Conservation (phyloP, 2,329 filamentous ascomycete genomes). For the Aschersonia sp. region DNA sequence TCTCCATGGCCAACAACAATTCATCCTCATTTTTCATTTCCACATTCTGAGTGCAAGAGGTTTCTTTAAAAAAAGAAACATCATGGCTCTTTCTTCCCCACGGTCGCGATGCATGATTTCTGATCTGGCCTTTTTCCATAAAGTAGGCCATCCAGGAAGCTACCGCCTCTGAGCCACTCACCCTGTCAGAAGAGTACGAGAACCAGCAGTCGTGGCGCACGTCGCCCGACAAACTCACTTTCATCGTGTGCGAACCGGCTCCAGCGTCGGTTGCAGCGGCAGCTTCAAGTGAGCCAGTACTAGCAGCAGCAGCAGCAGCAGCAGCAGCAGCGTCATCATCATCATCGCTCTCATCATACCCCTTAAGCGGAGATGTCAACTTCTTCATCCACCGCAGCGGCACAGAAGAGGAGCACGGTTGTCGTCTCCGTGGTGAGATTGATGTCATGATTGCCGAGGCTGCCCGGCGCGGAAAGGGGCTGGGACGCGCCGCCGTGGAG, state of each 20-base stretch:
- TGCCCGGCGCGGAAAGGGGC: conserved; percentile 42
- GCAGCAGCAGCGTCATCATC: not conserved
- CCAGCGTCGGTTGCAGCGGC: conserved; percentile 26
- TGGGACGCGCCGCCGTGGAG: conserved; percentile 49
- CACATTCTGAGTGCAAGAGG: no score
- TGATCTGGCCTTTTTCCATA: not conserved
- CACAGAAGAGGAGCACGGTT: no score
- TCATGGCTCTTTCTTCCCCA: not conserved
- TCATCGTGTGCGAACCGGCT: conserved; percentile 59
- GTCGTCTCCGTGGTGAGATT: conserved; percentile 47
- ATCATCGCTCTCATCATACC: no score
- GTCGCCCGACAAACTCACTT: conserved; percentile 79
- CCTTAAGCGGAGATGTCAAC: conserved; percentile 50
- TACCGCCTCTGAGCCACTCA: conserved; percentile 77
- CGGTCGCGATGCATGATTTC: not conserved
- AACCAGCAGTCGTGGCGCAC: conserved; percentile 83
- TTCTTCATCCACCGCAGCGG: conserved; percentile 50
- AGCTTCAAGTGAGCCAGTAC: no score
- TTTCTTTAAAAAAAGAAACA: not conserved
- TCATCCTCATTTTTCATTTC: not conserved
- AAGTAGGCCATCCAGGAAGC: conserved; percentile 58
- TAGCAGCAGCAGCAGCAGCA: not conserved
- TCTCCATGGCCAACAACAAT: not conserved
- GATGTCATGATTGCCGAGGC: conserved; percentile 72
- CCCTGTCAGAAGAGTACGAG: conserved; percentile 66